Base-by-base conservation (phyloP, 2,329 filamentous ascomycete species). In the Xylaria sp. region DNA sequence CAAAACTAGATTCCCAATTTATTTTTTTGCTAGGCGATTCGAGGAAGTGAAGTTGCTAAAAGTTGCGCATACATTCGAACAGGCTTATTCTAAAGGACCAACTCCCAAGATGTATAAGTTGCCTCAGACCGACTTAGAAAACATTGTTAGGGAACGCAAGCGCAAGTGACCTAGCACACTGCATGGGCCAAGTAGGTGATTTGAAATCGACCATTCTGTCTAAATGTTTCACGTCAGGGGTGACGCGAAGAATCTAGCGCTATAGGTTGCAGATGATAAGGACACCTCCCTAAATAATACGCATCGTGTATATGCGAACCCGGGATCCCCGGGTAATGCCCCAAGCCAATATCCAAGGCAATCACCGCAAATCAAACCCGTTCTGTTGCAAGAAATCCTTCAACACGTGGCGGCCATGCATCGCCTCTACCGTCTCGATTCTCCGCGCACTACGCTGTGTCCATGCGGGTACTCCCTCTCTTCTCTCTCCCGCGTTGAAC, bases 351-450 rank as follows among this genome's bases (percentile, higher is more conserved):
- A 27, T 27, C 24, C 4, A 27, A 27, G 4, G 8, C 42, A 32
- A 50, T 65, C 12, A 77, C 21, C 69, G 64, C 39, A 78, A 59
- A 50, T 74, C 58, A 59, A 79, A 77, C 1, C 74, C 73, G 3
- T 73, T 72, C 56, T 75, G 71, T 12, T 65, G 60, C 7, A 78
- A 56, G 17, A 76, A 70, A 42, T 73, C 51, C 11, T 71, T 72
- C 50, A 78, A 58, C 19, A 75, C 64, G 68, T 78, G 69, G 0
- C 77, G 76, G 5, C 76, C 76, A 47, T 74, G 73, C 51, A 79
- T 64, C 19, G 70, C 74, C 51, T 73, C 73, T 11, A 73, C 67
- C 2, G 74, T 77, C 27, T 75, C 76, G 19, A 78, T 74, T 17
- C 76, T 71, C 19, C 65, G 65, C 7, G 75, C 74, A 12, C 74